Evolutionary conservation across 129 eudicot species (phyloP).

Genomic region (Chrysanthemum seticuspe): DNA sequence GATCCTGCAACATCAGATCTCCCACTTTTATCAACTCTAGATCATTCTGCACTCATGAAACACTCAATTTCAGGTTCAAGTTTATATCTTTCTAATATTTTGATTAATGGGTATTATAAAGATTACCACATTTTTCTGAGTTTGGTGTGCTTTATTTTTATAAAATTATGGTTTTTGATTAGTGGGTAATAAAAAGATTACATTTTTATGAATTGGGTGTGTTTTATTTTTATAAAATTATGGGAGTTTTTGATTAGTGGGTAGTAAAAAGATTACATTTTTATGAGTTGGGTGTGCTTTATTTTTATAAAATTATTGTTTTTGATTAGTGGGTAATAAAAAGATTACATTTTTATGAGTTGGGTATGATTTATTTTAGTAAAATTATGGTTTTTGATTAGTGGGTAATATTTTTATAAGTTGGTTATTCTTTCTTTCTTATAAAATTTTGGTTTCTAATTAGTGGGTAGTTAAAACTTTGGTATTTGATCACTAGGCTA

Average conservation of each 20-base stretch:
- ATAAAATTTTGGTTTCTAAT: background rate
- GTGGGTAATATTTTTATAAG: background rate
- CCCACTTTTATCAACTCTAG: conserved; percentile 6
- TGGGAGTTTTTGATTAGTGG: background rate
- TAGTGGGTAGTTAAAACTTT: no score
- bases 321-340: background rate
- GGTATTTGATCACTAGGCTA: background rate
- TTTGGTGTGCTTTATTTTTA: background rate
- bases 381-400: background rate
- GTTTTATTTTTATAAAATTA: background rate
- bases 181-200: background rate
- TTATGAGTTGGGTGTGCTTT: conserved; percentile 7
- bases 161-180: background rate
- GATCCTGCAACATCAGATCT: conserved; percentile 53
- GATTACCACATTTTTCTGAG: background rate
- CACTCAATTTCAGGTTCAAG: conserved; percentile 39
- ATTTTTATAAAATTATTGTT: background rate
- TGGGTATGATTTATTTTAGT: background rate
- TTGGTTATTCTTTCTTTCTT: background rate
- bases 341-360: background rate
- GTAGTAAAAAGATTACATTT: background rate
- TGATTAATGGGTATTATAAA: background rate
- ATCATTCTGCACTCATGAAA: conserved; percentile 24
- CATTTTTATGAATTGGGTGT: conserved; percentile 8
- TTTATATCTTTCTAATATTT: background rate